A percentile compares a stretch with the other conserved stretches of the same genome.
Conservation (phyloP, 768 basidiomycete species). For the Sarcodon sp. region DNA sequence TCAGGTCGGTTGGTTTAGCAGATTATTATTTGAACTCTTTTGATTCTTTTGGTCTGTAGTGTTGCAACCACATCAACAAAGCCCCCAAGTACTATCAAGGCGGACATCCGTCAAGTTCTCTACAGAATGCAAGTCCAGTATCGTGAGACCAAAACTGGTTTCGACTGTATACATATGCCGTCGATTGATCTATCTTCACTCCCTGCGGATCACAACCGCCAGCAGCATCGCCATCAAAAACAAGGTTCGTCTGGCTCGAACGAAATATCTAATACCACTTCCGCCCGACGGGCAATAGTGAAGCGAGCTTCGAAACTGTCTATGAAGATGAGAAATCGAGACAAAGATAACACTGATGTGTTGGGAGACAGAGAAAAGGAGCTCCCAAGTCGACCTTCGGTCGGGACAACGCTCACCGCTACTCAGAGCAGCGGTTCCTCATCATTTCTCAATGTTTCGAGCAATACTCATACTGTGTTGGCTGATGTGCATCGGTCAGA, state of each 20-base stretch:
- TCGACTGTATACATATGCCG: constrained; percentile 92
- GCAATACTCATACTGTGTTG: constrained; percentile 30
- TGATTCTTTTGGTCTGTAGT: constrained; percentile 22
- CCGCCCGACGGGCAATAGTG: constrained; percentile 35
- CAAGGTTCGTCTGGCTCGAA: constrained; percentile 36
- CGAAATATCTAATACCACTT: constrained; percentile 29
- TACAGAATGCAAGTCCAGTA: constrained; percentile 95
- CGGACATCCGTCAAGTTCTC: constrained; percentile 76
- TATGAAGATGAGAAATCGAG: constrained; percentile 50
- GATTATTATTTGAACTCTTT: not conserved
- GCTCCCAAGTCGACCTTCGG: constrained; percentile 27
- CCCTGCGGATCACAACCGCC: constrained; percentile 23
- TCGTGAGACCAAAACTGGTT: constrained; percentile 80
- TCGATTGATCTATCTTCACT: constrained; percentile 86
- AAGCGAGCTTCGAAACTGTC: constrained; percentile 74
- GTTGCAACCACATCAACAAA: constrained; percentile 96
- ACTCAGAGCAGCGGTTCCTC: constrained; percentile 69
- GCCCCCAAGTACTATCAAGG: constrained; percentile 62
- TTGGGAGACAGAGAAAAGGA: constrained; percentile 30
- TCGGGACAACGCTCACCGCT: constrained; percentile 38
- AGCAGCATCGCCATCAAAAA: constrained; percentile 24
- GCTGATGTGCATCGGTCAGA: constrained; percentile 20
- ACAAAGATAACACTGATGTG: constrained; percentile 26
- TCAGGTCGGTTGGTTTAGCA: constrained; percentile 46
- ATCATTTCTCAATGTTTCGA: constrained; percentile 75